These are phyloP conservation scores for Trichoderma virens DNA, from an alignment of 495 filamentous ascomycete genomes.

Conservation along the genomic window DNA sequence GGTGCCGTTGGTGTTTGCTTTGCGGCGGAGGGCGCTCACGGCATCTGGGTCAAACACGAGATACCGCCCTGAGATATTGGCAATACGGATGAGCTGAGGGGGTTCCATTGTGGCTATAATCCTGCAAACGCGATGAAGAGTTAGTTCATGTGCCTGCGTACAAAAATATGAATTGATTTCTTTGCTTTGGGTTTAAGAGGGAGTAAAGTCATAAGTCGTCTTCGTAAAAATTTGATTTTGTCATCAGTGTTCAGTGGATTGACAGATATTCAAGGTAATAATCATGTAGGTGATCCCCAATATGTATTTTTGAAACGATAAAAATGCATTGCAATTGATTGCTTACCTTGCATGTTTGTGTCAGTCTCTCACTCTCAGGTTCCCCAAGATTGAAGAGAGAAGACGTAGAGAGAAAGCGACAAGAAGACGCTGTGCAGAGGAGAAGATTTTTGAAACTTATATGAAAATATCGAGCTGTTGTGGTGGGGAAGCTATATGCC, in stretches of 20 bases:
- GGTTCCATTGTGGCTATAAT: constrained; percentile 18
- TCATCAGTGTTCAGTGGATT: constrained; percentile 39
- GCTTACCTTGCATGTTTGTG: neutral
- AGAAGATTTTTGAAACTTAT: neutral
- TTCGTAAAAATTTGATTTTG: constrained; percentile 11
- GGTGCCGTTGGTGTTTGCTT: constrained; percentile 81
- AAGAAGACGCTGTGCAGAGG: neutral
- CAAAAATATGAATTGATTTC: neutral
- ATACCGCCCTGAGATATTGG: constrained; percentile 70
- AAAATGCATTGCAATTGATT: neutral
- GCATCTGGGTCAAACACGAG: constrained; percentile 81
- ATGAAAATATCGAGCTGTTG: neutral
- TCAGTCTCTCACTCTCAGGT: neutral
- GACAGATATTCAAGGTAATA: constrained; percentile 33
- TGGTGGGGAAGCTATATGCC: neutral
- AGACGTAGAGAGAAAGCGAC: neutral
- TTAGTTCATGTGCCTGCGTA: neutral
- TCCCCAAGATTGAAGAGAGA: neutral
- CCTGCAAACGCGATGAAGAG: constrained; percentile 11
- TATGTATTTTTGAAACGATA: neutral
- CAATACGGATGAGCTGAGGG: constrained; percentile 57
- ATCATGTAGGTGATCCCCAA: constrained; percentile 23
- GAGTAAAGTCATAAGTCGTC: constrained; percentile 20
- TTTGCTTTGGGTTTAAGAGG: constrained; percentile 6
- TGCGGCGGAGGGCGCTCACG: constrained; percentile 70